phyloP scores from a whole-genome alignment of 139 green algal genomes.

The Tetraselmis chui region DNA sequence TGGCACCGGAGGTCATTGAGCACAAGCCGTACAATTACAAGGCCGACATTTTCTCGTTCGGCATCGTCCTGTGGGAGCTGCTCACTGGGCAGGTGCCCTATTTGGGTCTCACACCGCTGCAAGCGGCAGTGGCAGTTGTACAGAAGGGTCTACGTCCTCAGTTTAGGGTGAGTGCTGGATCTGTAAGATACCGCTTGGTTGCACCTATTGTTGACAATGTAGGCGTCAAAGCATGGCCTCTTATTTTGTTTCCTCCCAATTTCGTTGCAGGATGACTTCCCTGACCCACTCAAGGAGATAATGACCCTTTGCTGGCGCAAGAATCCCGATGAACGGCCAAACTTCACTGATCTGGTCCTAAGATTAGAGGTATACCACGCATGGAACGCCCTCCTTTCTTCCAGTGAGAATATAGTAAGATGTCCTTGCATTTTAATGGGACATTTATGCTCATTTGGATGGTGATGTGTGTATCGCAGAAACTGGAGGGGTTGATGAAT shows the following conservation, averaged over 20 bases:
- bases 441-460: not conserved
- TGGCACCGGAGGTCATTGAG: conserved; percentile 99
- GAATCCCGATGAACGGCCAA: not conserved
- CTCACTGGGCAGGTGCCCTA: conserved; percentile 39
- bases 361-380: not conserved
- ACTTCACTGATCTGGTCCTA: not conserved
- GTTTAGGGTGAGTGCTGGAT: not conserved
- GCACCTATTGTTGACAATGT: no score
- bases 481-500: not conserved
- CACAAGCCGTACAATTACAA: conserved; percentile 89
- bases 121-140: conserved; percentile 77
- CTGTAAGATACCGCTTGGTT: no score
- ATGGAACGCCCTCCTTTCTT: no score
- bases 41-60: conserved; percentile 54
- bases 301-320: not conserved
- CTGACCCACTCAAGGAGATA: not conserved
- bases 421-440: not conserved
- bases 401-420: no score
- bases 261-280: not conserved
- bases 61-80: conserved; percentile 62
- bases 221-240: no score
- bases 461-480: not conserved
- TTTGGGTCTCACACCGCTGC: conserved; percentile 24
- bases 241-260: not conserved
- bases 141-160: conserved; percentile 88